Evolutionary conservation across 345 rosid genomes (phyloP).

Genomic region (Lagerstroemia speciosa): DNA sequence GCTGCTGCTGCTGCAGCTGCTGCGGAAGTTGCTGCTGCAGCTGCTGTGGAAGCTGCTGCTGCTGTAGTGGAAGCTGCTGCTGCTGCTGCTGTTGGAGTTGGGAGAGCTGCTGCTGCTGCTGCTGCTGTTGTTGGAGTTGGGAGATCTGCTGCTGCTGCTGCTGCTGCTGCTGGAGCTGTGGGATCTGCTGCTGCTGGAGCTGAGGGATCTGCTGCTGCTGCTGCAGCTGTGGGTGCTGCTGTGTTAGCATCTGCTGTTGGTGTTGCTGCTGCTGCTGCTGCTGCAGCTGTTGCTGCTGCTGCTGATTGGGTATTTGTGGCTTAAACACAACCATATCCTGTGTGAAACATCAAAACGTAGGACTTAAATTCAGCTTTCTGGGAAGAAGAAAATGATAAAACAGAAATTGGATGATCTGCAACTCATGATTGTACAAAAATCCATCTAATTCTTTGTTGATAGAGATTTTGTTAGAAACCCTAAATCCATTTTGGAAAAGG

Average conservation of each 20-base stretch:
- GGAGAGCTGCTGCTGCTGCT: slow-evolving; percentile 22
- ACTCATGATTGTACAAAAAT: background rate
- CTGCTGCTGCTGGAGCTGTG: slow-evolving; percentile 24
- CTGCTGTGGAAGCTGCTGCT: slow-evolving; percentile 27
- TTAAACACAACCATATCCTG: slow-evolving; percentile 97
- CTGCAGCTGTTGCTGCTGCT: slow-evolving; percentile 32
- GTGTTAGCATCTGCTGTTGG: slow-evolving; percentile 18
- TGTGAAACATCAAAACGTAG: background rate
- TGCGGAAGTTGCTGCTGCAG: slow-evolving; percentile 36
- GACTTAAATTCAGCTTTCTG: background rate
- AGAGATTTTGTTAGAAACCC: background rate
- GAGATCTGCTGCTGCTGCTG: slow-evolving; percentile 51
- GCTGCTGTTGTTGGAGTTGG: slow-evolving; percentile 26
- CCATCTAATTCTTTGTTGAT: background rate
- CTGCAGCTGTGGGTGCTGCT: slow-evolving; percentile 17
- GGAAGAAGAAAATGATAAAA: background rate
- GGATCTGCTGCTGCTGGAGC: slow-evolving; percentile 48
- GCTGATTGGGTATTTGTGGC: slow-evolving; percentile 80
- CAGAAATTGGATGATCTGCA: background rate
- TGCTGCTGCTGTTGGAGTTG: slow-evolving; percentile 26
- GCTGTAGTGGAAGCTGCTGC: slow-evolving; percentile 31
- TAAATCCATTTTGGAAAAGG: background rate
- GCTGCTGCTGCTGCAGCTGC: slow-evolving; percentile 23
- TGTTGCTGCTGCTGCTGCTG: slow-evolving; percentile 23
- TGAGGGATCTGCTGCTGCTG: slow-evolving; percentile 21